These are phyloP conservation scores for Cladophialophora bantiana DNA, from an alignment of 2,329 filamentous ascomycete genomes.

Conservation along the genomic window DNA sequence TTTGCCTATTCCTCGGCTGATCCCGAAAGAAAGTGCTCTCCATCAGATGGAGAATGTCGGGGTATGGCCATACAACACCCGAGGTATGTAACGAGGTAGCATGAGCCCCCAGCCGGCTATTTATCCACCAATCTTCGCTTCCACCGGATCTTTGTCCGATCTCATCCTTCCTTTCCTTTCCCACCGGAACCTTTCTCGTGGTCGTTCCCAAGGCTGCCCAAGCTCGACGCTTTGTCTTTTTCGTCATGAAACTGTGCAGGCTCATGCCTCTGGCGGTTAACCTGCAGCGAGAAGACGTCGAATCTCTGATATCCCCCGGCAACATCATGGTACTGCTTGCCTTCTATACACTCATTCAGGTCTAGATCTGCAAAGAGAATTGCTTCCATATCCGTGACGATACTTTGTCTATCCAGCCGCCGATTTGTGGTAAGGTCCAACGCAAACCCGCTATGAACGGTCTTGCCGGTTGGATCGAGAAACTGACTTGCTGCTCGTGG, in stretches of 20 bases:
- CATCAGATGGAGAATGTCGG: background rate
- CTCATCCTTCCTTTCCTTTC: background rate
- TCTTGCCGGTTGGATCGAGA: constrained; percentile 59
- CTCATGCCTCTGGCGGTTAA: constrained; percentile 52
- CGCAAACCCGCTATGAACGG: constrained; percentile 48
- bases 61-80: background rate
- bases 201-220: background rate
- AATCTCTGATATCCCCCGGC: constrained; percentile 63
- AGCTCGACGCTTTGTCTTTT: background rate
- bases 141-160: constrained; percentile 16
- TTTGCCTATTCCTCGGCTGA: background rate
- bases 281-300: constrained; percentile 61
- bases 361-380: constrained; percentile 62
- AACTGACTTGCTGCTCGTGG: constrained; percentile 59
- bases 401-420: background rate
- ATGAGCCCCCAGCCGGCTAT: background rate
- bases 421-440: constrained; percentile 38
- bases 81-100: constrained; percentile 1
- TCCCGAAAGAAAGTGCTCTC: background rate
- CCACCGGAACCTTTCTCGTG: constrained; percentile 11
- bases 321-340: constrained; percentile 65
- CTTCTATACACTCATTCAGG: constrained; percentile 59
- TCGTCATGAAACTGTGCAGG: constrained; percentile 41
- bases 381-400: constrained; percentile 55
- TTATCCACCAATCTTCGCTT: constrained; percentile 1